Evolutionary conservation across 495 filamentous ascomycete genomes (phyloP).

Genomic region (Geopyxis carbonaria): DNA sequence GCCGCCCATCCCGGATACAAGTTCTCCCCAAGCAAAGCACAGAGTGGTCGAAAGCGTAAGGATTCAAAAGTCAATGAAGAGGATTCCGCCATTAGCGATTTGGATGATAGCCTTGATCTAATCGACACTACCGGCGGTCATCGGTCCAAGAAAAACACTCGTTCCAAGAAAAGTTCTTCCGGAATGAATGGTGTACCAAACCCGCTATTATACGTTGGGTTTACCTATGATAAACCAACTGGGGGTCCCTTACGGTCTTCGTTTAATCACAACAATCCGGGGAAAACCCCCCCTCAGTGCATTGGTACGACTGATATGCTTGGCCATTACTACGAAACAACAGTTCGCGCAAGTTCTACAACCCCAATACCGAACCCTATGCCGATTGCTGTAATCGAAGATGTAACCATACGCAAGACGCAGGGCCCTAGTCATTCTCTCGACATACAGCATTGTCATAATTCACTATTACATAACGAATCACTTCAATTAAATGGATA

Average conservation of each 20-base stretch:
- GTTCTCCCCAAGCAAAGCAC: constrained; percentile 70
- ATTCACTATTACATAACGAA: no score
- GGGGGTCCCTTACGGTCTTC: constrained; percentile 35
- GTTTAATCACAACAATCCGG: constrained; percentile 46
- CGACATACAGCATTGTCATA: no score
- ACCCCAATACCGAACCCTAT: constrained; percentile 25
- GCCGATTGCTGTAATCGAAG: constrained; percentile 31
- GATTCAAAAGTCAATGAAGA: constrained; percentile 28
- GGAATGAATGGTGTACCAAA: constrained; percentile 12
- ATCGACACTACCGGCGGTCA: constrained; percentile 6
- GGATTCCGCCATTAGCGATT: constrained; percentile 19
- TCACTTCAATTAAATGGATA: no score
- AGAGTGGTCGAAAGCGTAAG: constrained; percentile 35
- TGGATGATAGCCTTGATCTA: constrained; percentile 23
- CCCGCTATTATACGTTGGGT: constrained; percentile 10
- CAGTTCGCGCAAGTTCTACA: constrained; percentile 30
- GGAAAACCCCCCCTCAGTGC: constrained; percentile 38
- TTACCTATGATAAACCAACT: constrained; percentile 15
- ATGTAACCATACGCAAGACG: constrained; percentile 34
- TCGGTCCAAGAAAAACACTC: constrained; percentile 14
- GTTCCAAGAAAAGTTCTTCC: constrained; percentile 8
- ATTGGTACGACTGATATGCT: constrained; percentile 35
- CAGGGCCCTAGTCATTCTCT: constrained; percentile 25
- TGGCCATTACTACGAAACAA: constrained; percentile 47
- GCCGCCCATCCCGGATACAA: constrained; percentile 84